Conservation (phyloP, 371 early-diverging fungal species). For the Circinella minor region DNA sequence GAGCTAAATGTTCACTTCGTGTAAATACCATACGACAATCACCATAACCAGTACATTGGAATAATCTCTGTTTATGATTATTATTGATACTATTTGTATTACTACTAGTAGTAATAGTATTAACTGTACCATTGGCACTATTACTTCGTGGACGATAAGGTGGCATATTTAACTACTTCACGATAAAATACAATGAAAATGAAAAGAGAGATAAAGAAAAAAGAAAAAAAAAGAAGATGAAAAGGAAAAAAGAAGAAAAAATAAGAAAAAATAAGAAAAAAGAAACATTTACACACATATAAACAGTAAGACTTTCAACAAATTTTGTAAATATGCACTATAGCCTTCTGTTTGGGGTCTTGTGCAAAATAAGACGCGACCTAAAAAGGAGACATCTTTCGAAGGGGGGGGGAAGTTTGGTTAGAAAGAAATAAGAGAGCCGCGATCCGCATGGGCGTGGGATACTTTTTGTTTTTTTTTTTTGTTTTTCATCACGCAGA, state of each 20-base stretch:
- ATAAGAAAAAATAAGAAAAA: neutral
- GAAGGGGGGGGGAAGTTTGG: neutral
- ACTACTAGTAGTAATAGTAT: neutral
- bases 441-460: slow-evolving; percentile 11
- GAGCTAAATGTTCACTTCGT: slow-evolving; percentile 63
- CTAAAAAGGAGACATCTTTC: slow-evolving; percentile 12
- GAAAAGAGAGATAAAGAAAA: neutral
- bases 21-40: slow-evolving; percentile 68
- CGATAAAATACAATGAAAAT: too few species aligned
- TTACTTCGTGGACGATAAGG: slow-evolving; percentile 14
- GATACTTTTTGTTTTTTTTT: slow-evolving; percentile 6
- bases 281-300: neutral
- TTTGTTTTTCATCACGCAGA: neutral
- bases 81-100: neutral
- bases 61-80: slow-evolving; percentile 45
- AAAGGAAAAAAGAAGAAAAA: slow-evolving; percentile 13
- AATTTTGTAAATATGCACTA: slow-evolving; percentile 2
- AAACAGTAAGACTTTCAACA: neutral
- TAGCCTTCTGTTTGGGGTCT: neutral
- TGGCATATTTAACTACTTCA: slow-evolving; percentile 6
- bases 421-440: neutral
- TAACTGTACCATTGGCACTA: slow-evolving; percentile 4
- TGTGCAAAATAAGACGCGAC: slow-evolving; percentile 3
- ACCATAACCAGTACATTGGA: slow-evolving; percentile 64
- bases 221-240: neutral